Base-by-base conservation (phyloP, 306 rosid genomes). In the Gleditsia sinensis region DNA sequence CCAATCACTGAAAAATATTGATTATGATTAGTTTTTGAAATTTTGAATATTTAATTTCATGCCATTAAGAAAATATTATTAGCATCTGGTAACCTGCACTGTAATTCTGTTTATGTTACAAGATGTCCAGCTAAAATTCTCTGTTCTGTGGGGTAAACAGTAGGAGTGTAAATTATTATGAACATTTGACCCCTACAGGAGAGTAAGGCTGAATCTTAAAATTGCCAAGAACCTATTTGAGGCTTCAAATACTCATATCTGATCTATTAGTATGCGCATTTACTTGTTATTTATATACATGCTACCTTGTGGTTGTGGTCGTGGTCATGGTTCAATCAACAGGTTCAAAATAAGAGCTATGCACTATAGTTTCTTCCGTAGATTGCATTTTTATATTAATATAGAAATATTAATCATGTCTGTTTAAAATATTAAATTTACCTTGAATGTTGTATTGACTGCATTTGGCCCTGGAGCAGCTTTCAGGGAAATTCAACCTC, bases 401-500 rank as follows among this genome's bases (percentile, higher is more conserved):
- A 61, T 9, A 36, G 36, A 37, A 34, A 61, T 61, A 61, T 1
- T 61, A 19, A 8, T 48, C 39, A 55, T 60, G 40, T 55, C 53
- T 70, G 37, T 37, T 27, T 48, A 4, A 62, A 43, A 32, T 64
- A 39, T 65, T 77, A 57, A 71, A 72, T 49, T 69, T 60, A 67
- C 11, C 39, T 65, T 40, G 53, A 78, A 37, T 73, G 34, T 27
- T 57, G 27, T 73, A 54, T 76, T 82, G 75, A 77, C 83, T 55
- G 45, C 37, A 34, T 75, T 83, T 85, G 78, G 25, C 56, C 20
- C 20, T 51, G 49, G 61, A 33, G 61, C 88, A 94, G 96, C 83
- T 87, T 71, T 85, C 90, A 12, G 86, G 83, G 74, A 92, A 73
- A 82, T 94, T 88, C 95, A 94, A 83, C 69, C 96, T 94, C 45